These are phyloP conservation scores for Colletotrichum cuscutae DNA, from an alignment of 2,329 filamentous ascomycete genomes.

Conservation along the genomic window DNA sequence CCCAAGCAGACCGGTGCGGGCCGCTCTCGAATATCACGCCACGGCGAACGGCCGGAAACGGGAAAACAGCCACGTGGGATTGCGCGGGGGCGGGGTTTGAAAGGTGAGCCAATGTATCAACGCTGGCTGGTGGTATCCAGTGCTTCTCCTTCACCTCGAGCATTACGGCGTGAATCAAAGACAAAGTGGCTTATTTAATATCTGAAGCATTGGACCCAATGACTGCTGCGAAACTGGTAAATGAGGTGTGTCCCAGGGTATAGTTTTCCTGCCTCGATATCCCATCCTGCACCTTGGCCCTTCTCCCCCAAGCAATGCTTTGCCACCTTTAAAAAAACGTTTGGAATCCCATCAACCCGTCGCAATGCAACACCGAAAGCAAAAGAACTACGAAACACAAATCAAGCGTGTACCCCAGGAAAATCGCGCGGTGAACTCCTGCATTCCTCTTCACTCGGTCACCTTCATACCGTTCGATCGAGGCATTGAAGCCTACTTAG, in stretches of 20 bases:
- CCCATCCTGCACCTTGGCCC: conserved; percentile 14
- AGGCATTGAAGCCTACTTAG: conserved; percentile 9
- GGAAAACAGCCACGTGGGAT: not conserved
- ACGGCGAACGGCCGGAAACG: not conserved
- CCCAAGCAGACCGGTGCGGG: not conserved
- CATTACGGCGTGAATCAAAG: not conserved
- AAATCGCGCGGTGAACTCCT: not conserved
- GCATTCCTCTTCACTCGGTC: not conserved
- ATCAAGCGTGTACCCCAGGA: not conserved
- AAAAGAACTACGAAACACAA: not conserved
- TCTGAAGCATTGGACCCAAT: conserved; percentile 5
- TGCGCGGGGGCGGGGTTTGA: not conserved
- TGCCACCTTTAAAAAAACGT: conserved; percentile 3
- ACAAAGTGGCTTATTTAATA: not conserved
- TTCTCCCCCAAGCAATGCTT: conserved; percentile 10
- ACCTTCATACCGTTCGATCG: not conserved
- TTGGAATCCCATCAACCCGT: conserved; percentile 15
- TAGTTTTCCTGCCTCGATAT: conserved; percentile 27
- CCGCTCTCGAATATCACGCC: not conserved
- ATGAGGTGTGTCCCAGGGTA: conserved; percentile 28
- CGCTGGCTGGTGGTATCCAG: not conserved
- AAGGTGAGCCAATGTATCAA: not conserved
- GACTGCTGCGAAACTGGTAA: conserved; percentile 18
- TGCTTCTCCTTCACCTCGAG: conserved; percentile 1
- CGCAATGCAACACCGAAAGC: conserved; percentile 16